phyloP scores from a whole-genome alignment of 2,329 filamentous ascomycete species.

The Apiospora pterosperma region DNA sequence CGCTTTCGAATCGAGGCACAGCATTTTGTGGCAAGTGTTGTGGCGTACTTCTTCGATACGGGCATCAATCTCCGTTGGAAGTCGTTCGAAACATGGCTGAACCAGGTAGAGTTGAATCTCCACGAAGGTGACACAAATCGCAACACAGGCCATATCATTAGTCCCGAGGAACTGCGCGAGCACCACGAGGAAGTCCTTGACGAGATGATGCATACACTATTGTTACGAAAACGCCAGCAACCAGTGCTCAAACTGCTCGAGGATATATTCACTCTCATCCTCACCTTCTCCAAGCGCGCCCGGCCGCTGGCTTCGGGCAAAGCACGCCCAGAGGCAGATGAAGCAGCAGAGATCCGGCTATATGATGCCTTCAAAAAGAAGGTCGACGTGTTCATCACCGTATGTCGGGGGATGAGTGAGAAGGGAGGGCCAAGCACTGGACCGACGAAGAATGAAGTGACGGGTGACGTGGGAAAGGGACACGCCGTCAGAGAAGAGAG shows the following conservation, averaged over 20 bases:
- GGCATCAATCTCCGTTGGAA: slow-evolving; percentile 74
- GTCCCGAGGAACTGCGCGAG: slow-evolving; percentile 64
- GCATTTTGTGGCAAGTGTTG: slow-evolving; percentile 71
- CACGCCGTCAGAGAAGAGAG: slow-evolving; percentile 43
- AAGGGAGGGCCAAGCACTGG: slow-evolving; percentile 49
- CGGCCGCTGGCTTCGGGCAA: slow-evolving; percentile 37
- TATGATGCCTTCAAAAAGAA: slow-evolving; percentile 69
- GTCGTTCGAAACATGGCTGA: slow-evolving; percentile 63
- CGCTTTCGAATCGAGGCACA: slow-evolving; percentile 74
- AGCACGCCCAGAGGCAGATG: slow-evolving; percentile 12
- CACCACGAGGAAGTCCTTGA: slow-evolving; percentile 73
- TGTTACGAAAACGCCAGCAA: slow-evolving; percentile 72
- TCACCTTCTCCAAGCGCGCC: slow-evolving; percentile 62
- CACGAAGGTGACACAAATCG: slow-evolving; percentile 36
- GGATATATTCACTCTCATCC: slow-evolving; percentile 69
- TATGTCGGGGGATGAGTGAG: slow-evolving; percentile 65
- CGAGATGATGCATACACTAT: slow-evolving; percentile 67
- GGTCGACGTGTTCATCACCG: slow-evolving; percentile 69
- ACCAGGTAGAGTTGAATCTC: slow-evolving; percentile 58
- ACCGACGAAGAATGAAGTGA: slow-evolving; percentile 18
- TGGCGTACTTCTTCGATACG: slow-evolving; percentile 75
- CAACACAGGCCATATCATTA: slow-evolving; percentile 34
- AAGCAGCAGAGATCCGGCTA: slow-evolving; percentile 36
- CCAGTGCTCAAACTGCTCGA: slow-evolving; percentile 72
- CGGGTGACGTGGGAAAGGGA: slow-evolving; percentile 32